Evolutionary conservation across 768 basidiomycete species (phyloP).

Genomic region (Kwoniella botswanensis): DNA sequence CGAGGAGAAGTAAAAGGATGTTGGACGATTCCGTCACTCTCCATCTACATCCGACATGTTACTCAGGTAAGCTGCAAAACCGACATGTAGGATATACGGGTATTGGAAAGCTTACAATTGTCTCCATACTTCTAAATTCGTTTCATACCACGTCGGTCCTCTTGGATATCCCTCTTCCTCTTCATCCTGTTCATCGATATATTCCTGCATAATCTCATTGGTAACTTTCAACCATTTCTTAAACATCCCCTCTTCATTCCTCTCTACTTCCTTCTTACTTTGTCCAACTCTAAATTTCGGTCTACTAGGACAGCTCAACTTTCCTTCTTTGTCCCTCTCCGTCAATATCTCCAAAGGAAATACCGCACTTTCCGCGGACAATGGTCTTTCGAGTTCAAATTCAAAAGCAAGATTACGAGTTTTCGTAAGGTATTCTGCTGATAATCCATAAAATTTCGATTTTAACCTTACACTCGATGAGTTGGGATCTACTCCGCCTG

Average conservation of each 20-base stretch:
- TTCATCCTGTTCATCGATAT: constrained; percentile 54
- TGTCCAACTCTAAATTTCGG: constrained; percentile 88
- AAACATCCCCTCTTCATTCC: constrained; percentile 84
- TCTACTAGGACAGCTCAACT: constrained; percentile 66
- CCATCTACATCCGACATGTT: constrained; percentile 64
- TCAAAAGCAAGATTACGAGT: constrained; percentile 51
- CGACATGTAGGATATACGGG: not conserved
- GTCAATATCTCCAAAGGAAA: constrained; percentile 45
- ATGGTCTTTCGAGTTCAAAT: constrained; percentile 43
- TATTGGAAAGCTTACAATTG: constrained; percentile 64
- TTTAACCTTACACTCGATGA: constrained; percentile 26
- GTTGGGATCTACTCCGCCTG: constrained; percentile 4
- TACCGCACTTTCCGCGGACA: constrained; percentile 31
- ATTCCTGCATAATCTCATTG: constrained; percentile 65
- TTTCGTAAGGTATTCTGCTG: constrained; percentile 44
- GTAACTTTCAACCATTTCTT: constrained; percentile 75
- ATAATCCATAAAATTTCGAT: constrained; percentile 46
- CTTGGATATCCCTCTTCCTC: constrained; percentile 32
- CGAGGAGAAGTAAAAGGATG: constrained; percentile 92
- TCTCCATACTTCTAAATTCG: constrained; percentile 97
- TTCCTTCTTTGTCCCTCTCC: constrained; percentile 36
- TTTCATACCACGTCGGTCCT: constrained; percentile 93
- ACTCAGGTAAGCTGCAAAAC: not conserved
- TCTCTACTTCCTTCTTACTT: constrained; percentile 85
- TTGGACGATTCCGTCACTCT: constrained; percentile 93